Conservation (phyloP, 768 basidiomycete genomes). For the Leucosporidium creatinivorum region DNA sequence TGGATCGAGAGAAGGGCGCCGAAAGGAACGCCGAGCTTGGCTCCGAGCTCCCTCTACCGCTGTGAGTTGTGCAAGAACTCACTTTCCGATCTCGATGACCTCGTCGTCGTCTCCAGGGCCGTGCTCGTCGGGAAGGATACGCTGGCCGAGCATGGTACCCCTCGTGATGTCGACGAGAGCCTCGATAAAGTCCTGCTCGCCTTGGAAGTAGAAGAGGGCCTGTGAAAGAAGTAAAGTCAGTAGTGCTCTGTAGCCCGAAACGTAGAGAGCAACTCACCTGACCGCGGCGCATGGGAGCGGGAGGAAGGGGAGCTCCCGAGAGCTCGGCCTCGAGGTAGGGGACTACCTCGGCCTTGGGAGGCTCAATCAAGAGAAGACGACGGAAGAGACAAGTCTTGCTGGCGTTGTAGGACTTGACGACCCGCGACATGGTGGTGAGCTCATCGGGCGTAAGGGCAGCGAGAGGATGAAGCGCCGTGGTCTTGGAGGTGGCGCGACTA, state of each 20-base stretch:
- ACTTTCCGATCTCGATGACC: not conserved
- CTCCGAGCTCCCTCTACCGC: too few species aligned
- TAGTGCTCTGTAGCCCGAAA: not conserved
- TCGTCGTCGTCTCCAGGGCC: constrained; percentile 14
- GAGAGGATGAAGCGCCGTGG: constrained; percentile 3
- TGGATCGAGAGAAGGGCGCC: not conserved
- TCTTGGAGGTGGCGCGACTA: too few species aligned
- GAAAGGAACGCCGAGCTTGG: not conserved
- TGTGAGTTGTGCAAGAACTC: too few species aligned
- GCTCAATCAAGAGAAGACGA: constrained; percentile 10
- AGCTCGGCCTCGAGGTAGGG: constrained; percentile 14
- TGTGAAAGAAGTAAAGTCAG: not conserved
- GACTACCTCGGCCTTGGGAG: constrained; percentile 6
- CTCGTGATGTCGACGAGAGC: constrained; percentile 1
- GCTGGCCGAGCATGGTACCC: not conserved
- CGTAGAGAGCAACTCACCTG: not conserved
- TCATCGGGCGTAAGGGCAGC: constrained; percentile 2
- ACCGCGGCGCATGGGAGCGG: not conserved
- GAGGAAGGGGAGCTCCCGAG: constrained; percentile 10
- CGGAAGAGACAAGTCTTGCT: constrained; percentile 2
- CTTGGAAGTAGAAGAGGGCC: constrained; percentile 16
- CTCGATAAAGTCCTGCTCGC: constrained; percentile 2
- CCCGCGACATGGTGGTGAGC: not conserved
- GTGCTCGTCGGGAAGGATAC: constrained; percentile 4
- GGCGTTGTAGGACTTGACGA: constrained; percentile 9